Evolutionary conservation across 495 filamentous ascomycete genomes (phyloP), one percentile per base, ranked within the genome.

Genomic region (Podospora pseudocomata): DNA sequence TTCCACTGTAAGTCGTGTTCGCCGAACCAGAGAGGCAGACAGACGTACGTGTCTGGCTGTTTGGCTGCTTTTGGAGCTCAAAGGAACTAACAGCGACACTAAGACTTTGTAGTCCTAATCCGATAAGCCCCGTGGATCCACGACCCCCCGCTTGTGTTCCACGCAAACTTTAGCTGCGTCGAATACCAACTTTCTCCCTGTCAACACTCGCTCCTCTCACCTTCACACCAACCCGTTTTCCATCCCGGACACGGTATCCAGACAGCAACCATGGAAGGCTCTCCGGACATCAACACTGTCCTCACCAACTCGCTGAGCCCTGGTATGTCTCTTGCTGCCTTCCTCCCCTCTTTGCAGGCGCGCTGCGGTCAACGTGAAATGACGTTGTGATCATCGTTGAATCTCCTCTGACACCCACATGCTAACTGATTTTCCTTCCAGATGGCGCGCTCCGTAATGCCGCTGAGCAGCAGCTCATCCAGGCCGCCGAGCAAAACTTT

Each of bases 401-500:
- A 68, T 63, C 54, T 60, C 44, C 44, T 58, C 18, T 58, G n/a
- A 1, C 23, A 5, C 20, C 55, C 32, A 60, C 62, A 28, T 72
- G 67, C 65, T 72, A 65, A 72, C 73, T 67, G 53, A 65, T 70
- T 71, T 67, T 53, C 64, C 67, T 67, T 54, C 53, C 66, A 98
- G 95, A 99, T 89, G 90, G 92, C 74, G 83, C 89, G 73, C 88
- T 91, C 78, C 93, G 95, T 84, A 88, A 91, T 76, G 90, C 87
- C 80, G 93, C 95, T 71, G 96, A 97, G 82, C 90, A 93, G 78
- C 95, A 98, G 83, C 91, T 99, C 73, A 86, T 86, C 68, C 91
- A 94, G 75, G 95, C 96, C 72, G 92, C 93, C 65, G 92, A 94
- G 77, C 89, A 87, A 69, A 94, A 98, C 81, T 98, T 97, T 79